A percentile compares a stretch with the other conserved stretches of the same genome.
Evolutionary conservation across 176 grass and related monocot species (phyloP).

Genomic region (Cymbopogon citratus): DNA sequence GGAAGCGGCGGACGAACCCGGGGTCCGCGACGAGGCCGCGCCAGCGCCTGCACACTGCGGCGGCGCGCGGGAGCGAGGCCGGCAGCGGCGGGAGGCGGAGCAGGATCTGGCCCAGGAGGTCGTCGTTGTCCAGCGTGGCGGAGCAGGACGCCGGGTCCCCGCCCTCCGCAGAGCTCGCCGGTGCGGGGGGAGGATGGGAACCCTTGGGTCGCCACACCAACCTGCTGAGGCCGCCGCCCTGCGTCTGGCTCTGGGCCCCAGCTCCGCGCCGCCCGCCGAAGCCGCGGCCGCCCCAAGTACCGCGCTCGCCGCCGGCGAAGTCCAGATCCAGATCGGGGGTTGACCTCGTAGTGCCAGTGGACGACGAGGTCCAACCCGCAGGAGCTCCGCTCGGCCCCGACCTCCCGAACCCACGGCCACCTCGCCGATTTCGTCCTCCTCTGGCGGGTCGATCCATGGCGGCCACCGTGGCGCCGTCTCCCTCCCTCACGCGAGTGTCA

Average conservation of each 20-base stretch:
- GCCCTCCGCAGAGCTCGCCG: not conserved
- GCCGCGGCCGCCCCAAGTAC: not conserved
- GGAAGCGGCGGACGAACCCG: conserved; percentile 15
- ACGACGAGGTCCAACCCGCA: not conserved
- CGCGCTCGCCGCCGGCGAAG: not conserved
- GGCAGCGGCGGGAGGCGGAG: conserved; percentile 2
- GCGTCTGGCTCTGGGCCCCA: not conserved
- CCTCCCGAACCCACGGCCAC: not conserved
- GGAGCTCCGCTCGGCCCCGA: not conserved
- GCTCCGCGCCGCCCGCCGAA: not conserved
- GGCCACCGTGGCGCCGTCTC: not conserved
- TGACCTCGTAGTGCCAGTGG: no score
- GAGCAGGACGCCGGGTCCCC: not conserved
- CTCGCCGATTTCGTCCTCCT: not conserved
- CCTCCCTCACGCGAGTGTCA: not conserved
- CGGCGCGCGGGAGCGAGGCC: not conserved
- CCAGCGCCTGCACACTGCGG: not conserved
- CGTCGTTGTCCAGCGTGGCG: not conserved
- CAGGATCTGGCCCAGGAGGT: not conserved
- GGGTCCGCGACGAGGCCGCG: not conserved
- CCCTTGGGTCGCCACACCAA: not conserved
- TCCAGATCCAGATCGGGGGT: not conserved
- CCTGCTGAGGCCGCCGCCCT: not conserved
- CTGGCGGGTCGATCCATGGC: not conserved
- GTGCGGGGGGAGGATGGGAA: not conserved